phyloP scores from a whole-genome alignment of 164 flowering plant genomes.

The Vitis amurensis region DNA sequence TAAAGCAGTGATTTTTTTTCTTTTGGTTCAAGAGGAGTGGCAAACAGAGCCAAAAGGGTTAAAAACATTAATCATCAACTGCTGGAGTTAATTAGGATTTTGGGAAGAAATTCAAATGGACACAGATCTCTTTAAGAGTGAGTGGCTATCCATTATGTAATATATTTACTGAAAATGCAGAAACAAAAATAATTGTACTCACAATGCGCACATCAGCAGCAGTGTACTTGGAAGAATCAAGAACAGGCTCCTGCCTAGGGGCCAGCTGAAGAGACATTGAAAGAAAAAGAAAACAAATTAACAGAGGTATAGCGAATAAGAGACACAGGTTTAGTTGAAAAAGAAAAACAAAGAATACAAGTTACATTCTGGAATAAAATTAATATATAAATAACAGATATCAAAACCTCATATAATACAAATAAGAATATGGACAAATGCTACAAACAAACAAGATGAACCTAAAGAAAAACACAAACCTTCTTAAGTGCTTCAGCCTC shows the following conservation, averaged over 20 bases:
- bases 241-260: conserved; percentile 75
- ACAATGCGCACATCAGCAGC: conserved; percentile 99
- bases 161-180: too few species aligned
- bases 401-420: background rate
- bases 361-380: too few species aligned
- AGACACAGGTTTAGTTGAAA: background rate
- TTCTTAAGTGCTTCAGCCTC: conserved; percentile 98
- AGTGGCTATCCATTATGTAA: too few species aligned
- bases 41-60: too few species aligned
- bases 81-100: too few species aligned
- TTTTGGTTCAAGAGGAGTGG: too few species aligned
- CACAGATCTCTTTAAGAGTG: too few species aligned
- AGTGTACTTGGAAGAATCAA: conserved; percentile 82
- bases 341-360: background rate
- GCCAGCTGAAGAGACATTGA: conserved; percentile 47
- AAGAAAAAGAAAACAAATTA: conserved; percentile 1
- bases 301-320: background rate
- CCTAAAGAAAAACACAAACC: conserved; percentile 32
- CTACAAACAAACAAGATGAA: background rate
- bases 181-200: conserved; percentile 29
- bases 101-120: too few species aligned
- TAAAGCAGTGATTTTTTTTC: too few species aligned
- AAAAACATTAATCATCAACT: too few species aligned
- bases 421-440: background rate
- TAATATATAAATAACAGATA: background rate